A percentile compares a stretch with the other conserved stretches of the same genome.
These are phyloP conservation scores for Russula lepida DNA, from an alignment of 768 basidiomycete species.

Conservation along the genomic window DNA sequence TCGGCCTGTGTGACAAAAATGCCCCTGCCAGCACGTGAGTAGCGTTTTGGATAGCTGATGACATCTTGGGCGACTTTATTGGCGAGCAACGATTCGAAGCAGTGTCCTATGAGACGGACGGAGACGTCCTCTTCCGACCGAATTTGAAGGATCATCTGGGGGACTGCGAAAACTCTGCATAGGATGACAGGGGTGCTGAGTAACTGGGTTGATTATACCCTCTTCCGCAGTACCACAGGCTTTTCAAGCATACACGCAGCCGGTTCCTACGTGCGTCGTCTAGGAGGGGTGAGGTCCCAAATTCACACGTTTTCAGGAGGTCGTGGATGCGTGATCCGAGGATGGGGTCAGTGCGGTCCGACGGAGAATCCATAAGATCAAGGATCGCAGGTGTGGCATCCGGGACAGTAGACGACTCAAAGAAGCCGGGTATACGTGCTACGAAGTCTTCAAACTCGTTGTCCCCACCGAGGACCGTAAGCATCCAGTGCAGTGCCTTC, in stretches of 20 bases:
- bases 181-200: not conserved
- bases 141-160: not conserved
- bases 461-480: not conserved
- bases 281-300: not conserved
- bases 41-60: not conserved
- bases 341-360: not conserved
- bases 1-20: not conserved
- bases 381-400: not conserved
- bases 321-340: not conserved
- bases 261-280: not conserved
- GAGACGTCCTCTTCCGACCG: not conserved
- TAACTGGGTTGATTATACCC: not conserved
- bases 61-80: not conserved
- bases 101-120: not conserved
- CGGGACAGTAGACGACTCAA: not conserved
- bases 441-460: conserved; percentile 5
- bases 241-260: not conserved
- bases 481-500: conserved; percentile 3
- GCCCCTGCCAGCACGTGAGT: not conserved
- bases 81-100: not conserved
- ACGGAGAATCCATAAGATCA: not conserved
- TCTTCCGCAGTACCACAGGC: not conserved
- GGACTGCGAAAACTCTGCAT: not conserved
- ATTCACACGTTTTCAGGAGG: not conserved
- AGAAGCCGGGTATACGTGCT: conserved; percentile 2